Evolutionary conservation across 805 yeast genomes (phyloP), one percentile per base, ranked within the genome.

Genomic region (Pichia insulana): DNA sequence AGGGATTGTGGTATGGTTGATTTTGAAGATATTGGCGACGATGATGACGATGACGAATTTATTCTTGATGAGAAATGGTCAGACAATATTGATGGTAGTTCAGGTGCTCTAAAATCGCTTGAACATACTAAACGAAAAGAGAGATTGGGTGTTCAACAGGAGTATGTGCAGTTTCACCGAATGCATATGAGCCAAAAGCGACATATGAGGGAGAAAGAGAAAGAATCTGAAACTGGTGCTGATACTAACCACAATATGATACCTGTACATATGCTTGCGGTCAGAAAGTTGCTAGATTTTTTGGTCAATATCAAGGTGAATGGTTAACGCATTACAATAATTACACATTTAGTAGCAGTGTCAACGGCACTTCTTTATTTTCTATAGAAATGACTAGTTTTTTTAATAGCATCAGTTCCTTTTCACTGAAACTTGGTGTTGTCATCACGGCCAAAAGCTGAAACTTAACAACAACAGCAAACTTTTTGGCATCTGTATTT

Each of bases 221-320:
- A 32, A 17, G 49, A 40, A 7, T 26, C 38, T 7, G 25, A 22
- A 22, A 15, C 28, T 3, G 39, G 36, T 4, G 30, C 34, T 34
- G 41, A 44, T 6, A 53, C 50, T 4, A 56, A 34, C 7, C n/a
- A 58, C 12, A 63, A 73, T 0, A 60, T 78, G 31, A 65, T 78
- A 2, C 94, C 94, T 20, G 80, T 88, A 81, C 90, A 84, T 57
- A 70, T 83, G 19, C 60, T 73, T 12, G 78, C 87, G 0, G 92
- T 84, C 10, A 68, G 74, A 26, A 81, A 78, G 51, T 66, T 76
- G 49, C 59, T 83, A 53, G 75, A 70, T 38, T 71, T 70, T 39
- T 58, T 83, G 43, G 74, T 76, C 1, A 87, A 83, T 56, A 58
- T 3, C 63, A 65, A 31, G 80, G 80, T 4, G 70, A 58, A 37